phyloP scores from a whole-genome alignment of 2,329 filamentous ascomycete genomes.

The Thielaviopsis musarum region DNA sequence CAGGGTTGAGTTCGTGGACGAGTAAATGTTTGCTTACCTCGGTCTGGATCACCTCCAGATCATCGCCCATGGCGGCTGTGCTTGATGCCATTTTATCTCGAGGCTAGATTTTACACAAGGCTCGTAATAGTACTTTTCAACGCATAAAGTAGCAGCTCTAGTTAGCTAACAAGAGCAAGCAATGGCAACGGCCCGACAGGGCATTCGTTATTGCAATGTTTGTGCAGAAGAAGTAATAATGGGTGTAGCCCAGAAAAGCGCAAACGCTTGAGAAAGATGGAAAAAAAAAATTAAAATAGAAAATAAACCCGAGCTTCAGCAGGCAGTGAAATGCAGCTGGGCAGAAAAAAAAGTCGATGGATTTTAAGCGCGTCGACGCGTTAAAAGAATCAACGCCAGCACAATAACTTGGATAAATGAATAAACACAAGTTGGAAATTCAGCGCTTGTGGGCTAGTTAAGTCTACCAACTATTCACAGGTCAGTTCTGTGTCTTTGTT shows the following conservation, averaged over 20 bases:
- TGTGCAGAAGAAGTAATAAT: not conserved
- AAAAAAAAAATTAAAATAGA: not conserved
- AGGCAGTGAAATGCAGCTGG: not conserved
- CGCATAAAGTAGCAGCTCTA: not conserved
- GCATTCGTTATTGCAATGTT: not conserved
- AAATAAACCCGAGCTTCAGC: not conserved
- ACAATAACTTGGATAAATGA: not conserved
- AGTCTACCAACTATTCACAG: no score
- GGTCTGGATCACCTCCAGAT: slow-evolving; percentile 64
- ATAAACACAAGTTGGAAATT: not conserved
- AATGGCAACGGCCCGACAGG: not conserved
- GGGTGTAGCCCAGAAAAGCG: not conserved
- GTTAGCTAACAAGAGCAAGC: not conserved
- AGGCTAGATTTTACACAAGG: not conserved
- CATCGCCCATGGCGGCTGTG: slow-evolving; percentile 32
- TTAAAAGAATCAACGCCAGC: not conserved
- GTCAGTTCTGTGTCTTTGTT: no score
- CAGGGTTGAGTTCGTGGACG: not conserved
- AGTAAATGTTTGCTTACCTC: slow-evolving; percentile 37
- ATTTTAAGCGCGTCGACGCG: slow-evolving; percentile 12
- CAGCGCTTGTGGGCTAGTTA: not conserved
- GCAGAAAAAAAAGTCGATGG: slow-evolving; percentile 7
- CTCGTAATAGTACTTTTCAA: not conserved
- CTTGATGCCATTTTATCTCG: slow-evolving; percentile 8
- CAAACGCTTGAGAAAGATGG: not conserved